Percentiles rank a stretch among this genome's conserved stretches.
These are phyloP conservation scores for Planoprotostelium fungivorum DNA, from an alignment of 78 protist species.

Conservation along the genomic window DNA sequence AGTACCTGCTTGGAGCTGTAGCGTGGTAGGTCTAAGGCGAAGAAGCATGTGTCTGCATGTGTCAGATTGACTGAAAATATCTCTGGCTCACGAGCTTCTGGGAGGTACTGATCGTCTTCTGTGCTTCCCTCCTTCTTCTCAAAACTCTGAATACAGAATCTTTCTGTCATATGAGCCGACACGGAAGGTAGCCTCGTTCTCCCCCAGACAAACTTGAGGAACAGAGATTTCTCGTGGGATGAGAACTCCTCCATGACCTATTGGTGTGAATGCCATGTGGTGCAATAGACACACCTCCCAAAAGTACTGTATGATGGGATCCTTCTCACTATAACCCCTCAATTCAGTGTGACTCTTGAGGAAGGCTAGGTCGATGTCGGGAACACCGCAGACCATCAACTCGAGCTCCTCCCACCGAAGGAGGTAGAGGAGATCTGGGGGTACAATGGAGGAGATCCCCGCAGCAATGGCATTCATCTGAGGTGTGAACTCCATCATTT, in stretches of 20 bases:
- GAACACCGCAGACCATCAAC: conserved; percentile 53
- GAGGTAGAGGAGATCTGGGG: conserved; percentile 29
- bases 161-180: background rate
- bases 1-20: conserved; percentile 50
- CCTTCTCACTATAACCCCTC: conserved; percentile 14
- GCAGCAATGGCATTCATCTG: conserved; percentile 45
- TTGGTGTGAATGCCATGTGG: background rate
- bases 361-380: conserved; percentile 46
- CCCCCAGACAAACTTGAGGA: conserved; percentile 69
- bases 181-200: conserved; percentile 57
- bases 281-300: conserved; percentile 17
- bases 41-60: conserved; percentile 75
- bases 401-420: conserved; percentile 63
- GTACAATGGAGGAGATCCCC: conserved; percentile 47
- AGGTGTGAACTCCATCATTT: conserved; percentile 27
- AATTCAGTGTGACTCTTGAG: conserved; percentile 53
- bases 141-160: background rate
- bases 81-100: conserved; percentile 54
- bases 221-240: conserved; percentile 44
- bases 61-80: background rate
- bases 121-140: background rate
- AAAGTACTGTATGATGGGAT: conserved; percentile 35
- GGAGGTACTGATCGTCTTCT: conserved; percentile 39
- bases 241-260: conserved; percentile 40
- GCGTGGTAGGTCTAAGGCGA: conserved; percentile 72